Evolutionary conservation across 768 basidiomycete genomes (phyloP), one percentile per base, ranked within the genome.

Genomic region (Lactifluus hygrophoroides): DNA sequence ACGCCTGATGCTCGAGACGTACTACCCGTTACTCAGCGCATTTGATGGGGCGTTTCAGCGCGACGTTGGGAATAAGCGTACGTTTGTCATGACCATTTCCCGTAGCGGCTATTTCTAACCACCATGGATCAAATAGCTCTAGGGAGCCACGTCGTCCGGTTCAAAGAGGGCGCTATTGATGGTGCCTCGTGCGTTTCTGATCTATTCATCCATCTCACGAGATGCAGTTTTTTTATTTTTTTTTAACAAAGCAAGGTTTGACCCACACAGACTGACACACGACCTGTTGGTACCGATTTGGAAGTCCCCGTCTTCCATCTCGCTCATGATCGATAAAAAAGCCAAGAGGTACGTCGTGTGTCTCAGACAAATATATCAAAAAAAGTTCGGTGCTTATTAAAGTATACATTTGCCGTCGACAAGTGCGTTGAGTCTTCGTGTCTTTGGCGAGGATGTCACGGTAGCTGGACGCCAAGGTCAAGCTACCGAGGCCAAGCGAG

Each of bases 241-340:
- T 17, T 19, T 21, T 49, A 28, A 56, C 19, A 13, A 23, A n/a
- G 34, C 42, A 46, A 13, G 34, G 23, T 32, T 54, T 34, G 23
- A 38, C n/a, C n/a, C n/a, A 38, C 21, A 1, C 47, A 93, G 88
- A 5, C 75, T 92, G 35, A 75, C 79, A n/a, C 83, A 90, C 64
- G 85, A 92, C 51, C 76, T 98, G 25, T 71, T 87, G n/a, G 73
- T 97, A n/a, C 95, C 96, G 0, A 79, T 98, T 51, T 98, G 95
- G 96, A 94, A 90, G 72, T 93, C 92, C 2, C 86, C 86, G 58
- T 82, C 84, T 13, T 95, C 93, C 0, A 69, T 95, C 52, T 83
- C 87, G 0, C 76, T 98, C 57, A 93, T 98, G 92, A 84, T 96
- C 54, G 94, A 98, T 73, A 99, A 98, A 72, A 89, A 89, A 67